phyloP scores from a whole-genome alignment of 2,329 filamentous ascomycete species.

The Juglanconis oblonga region DNA sequence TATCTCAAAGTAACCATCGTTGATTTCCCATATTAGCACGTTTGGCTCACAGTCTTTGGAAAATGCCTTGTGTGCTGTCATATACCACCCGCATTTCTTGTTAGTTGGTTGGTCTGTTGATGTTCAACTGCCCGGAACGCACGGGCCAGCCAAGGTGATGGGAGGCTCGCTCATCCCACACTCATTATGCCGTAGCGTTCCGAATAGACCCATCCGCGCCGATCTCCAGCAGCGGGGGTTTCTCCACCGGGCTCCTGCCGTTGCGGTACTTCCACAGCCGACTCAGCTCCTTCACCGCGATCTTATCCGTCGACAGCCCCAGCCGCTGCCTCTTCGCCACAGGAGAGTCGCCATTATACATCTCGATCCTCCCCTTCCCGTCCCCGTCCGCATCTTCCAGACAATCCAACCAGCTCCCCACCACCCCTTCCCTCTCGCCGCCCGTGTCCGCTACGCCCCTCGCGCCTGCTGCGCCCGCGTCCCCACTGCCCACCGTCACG shows the following conservation, averaged over 20 bases:
- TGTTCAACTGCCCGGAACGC: too few species aligned
- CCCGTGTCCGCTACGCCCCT: conserved; percentile 42
- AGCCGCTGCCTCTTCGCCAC: conserved; percentile 24
- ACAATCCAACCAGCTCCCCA: conserved; percentile 43
- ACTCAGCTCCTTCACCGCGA: conserved; percentile 59
- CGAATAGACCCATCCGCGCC: not conserved
- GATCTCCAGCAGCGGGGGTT: conserved; percentile 31
- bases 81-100: too few species aligned
- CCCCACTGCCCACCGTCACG: conserved; percentile 39
- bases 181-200: not conserved
- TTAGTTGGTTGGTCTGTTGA: too few species aligned
- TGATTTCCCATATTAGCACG: too few species aligned
- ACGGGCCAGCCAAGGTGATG: too few species aligned
- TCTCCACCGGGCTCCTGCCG: conserved; percentile 49
- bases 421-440: conserved; percentile 44
- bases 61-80: too few species aligned
- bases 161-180: not conserved
- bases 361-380: conserved; percentile 27
- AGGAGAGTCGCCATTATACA: conserved; percentile 21
- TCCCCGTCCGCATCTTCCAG: conserved; percentile 39
- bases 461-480: conserved; percentile 41
- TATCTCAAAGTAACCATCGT: too few species aligned
- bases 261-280: conserved; percentile 63
- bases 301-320: conserved; percentile 25
- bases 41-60: too few species aligned